Percentiles rank a stretch among this genome's conserved stretches.
Evolutionary conservation across 1,139 yeast genomes (phyloP).

Genomic region (Yamadazyma sp.): DNA sequence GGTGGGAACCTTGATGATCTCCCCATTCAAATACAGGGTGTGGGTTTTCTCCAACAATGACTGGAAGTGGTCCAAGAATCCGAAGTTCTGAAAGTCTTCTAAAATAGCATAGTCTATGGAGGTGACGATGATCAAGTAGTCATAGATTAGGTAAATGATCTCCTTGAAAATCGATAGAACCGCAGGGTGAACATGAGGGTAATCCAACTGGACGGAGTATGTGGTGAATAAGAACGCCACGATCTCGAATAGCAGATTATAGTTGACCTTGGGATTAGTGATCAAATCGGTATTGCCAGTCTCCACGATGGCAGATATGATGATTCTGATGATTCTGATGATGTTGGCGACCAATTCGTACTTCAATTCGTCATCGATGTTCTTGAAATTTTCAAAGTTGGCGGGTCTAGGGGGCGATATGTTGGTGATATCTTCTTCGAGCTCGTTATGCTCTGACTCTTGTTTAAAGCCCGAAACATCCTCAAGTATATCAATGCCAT

Average conservation of each 20-base stretch:
- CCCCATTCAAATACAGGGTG: constrained; percentile 15
- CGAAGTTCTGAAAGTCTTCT: constrained; percentile 15
- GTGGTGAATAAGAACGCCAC: constrained; percentile 20
- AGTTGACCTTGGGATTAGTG: constrained; percentile 3
- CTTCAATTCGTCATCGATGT: constrained; percentile 27
- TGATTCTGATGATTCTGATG: constrained; percentile 20
- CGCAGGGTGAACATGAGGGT: constrained; percentile 17
- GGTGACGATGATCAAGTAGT: constrained; percentile 11
- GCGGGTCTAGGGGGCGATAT: constrained; percentile 4
- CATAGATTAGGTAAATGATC: constrained; percentile 25
- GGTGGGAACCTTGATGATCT: constrained; percentile 17
- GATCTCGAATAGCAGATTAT: constrained; percentile 6
- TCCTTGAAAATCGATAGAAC: constrained; percentile 28
- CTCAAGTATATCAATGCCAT: constrained; percentile 21
- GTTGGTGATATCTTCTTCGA: constrained; percentile 28
- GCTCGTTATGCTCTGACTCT: constrained; percentile 11
- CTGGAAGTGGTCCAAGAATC: constrained; percentile 25
- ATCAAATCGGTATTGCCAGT: constrained; percentile 2
- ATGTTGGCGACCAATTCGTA: constrained; percentile 29
- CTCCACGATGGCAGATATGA: constrained; percentile 17
- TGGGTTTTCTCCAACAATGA: constrained; percentile 25
- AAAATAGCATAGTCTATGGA: constrained; percentile 1
- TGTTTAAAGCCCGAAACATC: constrained; percentile 15
- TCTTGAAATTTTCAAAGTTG: constrained; percentile 16
- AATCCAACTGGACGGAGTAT: constrained; percentile 18